Percentiles rank a stretch among this genome's conserved stretches.
These are phyloP conservation scores for Aphanomyces cochlioides DNA, from an alignment of 352 stramenopile genomes.

Conservation along the genomic window DNA sequence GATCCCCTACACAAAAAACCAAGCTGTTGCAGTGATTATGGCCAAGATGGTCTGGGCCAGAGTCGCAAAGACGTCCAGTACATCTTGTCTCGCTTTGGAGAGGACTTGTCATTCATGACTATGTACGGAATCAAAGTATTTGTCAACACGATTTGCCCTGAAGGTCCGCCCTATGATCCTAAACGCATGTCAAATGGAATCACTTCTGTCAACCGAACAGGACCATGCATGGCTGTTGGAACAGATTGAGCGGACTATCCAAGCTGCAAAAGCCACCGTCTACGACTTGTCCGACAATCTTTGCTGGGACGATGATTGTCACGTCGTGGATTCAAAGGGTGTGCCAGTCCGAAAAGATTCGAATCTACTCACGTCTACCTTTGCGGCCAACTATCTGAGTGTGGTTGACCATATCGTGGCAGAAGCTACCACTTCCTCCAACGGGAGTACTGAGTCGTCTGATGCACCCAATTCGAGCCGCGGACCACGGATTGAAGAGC, in stretches of 20 bases:
- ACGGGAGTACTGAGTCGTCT: not conserved
- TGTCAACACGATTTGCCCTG: slow-evolving; percentile 17
- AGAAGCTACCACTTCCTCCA: not conserved
- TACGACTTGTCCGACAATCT: slow-evolving; percentile 27
- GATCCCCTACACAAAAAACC: not conserved
- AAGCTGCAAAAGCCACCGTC: slow-evolving; percentile 12
- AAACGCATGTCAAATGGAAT: not conserved
- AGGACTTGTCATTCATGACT: slow-evolving; percentile 1
- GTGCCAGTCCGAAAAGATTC: slow-evolving; percentile 18
- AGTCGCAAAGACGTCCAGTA: slow-evolving; percentile 14
- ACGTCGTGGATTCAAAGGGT: slow-evolving; percentile 8
- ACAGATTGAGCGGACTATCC: slow-evolving; percentile 14
- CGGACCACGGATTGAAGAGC: not conserved
- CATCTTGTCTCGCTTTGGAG: not conserved
- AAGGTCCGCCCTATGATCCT: slow-evolving; percentile 18
- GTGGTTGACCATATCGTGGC: slow-evolving; percentile 13
- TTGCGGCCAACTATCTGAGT: slow-evolving; percentile 10
- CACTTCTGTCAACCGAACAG: slow-evolving; percentile 1
- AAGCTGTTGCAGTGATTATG: slow-evolving; percentile 11
- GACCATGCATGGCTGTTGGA: slow-evolving; percentile 16
- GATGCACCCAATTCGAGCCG: slow-evolving; percentile 23
- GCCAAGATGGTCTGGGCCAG: slow-evolving; percentile 9
- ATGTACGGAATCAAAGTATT: slow-evolving; percentile 25
- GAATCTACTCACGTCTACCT: slow-evolving; percentile 9
- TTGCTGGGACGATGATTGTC: slow-evolving; percentile 21